Evolutionary conservation across 2,329 filamentous ascomycete species (phyloP).

Genomic region (Helminthosporium solani): DNA sequence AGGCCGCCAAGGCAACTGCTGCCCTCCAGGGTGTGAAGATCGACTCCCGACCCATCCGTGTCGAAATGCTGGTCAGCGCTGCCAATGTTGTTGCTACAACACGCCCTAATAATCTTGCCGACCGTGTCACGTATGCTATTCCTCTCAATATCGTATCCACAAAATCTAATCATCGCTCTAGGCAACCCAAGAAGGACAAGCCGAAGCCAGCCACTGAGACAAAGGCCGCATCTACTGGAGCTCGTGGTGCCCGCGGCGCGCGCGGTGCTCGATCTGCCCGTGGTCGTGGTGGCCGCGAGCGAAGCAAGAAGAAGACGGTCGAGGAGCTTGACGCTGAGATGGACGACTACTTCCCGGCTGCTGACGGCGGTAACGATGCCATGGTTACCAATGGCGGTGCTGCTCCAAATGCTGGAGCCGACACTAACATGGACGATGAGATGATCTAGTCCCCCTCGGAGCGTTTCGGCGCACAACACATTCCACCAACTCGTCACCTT

Average conservation of each 20-base stretch:
- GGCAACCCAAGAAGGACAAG: slow-evolving; percentile 61
- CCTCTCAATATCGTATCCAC: slow-evolving; percentile 1
- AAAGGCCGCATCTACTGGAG: slow-evolving; percentile 60
- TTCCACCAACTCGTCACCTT: slow-evolving; percentile 10
- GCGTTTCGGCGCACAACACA: neutral
- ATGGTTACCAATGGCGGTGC: slow-evolving; percentile 49
- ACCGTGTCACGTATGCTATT: slow-evolving; percentile 71
- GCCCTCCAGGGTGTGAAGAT: slow-evolving; percentile 87
- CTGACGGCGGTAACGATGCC: slow-evolving; percentile 46
- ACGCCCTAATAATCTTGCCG: slow-evolving; percentile 72
- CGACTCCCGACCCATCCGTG: slow-evolving; percentile 89
- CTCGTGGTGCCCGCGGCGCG: slow-evolving; percentile 48
- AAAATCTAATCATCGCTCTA: slow-evolving; percentile 28
- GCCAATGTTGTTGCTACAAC: slow-evolving; percentile 63
- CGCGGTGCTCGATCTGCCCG: slow-evolving; percentile 39
- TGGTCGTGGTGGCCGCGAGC: slow-evolving; percentile 50
- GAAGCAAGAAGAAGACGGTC: slow-evolving; percentile 84
- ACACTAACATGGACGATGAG: slow-evolving; percentile 44
- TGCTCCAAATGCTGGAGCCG: slow-evolving; percentile 42
- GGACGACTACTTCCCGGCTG: slow-evolving; percentile 82
- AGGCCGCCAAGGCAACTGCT: slow-evolving; percentile 79
- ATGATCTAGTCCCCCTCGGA: slow-evolving; percentile 31
- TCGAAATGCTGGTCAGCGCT: slow-evolving; percentile 86
- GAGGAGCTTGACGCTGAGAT: slow-evolving; percentile 98
- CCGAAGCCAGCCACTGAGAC: slow-evolving; percentile 73